Evolutionary conservation across 2,329 filamentous ascomycete genomes (phyloP).

Genomic region (Cladosporium sp.): DNA sequence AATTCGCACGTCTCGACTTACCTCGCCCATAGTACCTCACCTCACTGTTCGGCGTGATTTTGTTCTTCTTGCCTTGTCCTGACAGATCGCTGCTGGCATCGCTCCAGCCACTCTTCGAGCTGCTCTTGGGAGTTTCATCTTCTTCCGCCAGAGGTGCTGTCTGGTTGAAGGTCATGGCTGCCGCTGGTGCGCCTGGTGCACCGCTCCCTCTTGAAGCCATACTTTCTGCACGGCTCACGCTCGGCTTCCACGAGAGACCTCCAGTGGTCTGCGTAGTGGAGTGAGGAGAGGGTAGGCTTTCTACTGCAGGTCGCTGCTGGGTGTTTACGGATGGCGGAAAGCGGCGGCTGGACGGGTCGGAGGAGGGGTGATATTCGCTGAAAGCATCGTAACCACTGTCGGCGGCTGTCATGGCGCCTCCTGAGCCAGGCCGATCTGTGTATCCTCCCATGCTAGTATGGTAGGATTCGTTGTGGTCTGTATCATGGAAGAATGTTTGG

Average conservation of each 20-base stretch:
- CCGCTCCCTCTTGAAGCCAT: background rate
- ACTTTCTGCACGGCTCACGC: slow-evolving; percentile 4
- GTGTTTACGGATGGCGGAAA: slow-evolving; percentile 3
- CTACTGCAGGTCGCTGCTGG: background rate
- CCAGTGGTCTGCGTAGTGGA: slow-evolving; percentile 18
- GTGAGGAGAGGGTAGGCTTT: slow-evolving; percentile 19
- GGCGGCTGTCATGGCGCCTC: slow-evolving; percentile 16
- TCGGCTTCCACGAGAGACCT: slow-evolving; percentile 24
- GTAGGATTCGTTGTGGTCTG: background rate
- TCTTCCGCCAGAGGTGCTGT: slow-evolving; percentile 28
- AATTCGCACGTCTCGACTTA: slow-evolving; percentile 30
- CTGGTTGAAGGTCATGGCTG: slow-evolving; percentile 21
- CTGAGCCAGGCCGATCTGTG: slow-evolving; percentile 11
- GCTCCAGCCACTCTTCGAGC: slow-evolving; percentile 18
- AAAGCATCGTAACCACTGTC: slow-evolving; percentile 22
- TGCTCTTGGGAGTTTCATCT: background rate
- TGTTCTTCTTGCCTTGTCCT: slow-evolving; percentile 31
- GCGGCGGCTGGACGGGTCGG: slow-evolving; percentile 19
- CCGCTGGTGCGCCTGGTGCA: slow-evolving; percentile 47
- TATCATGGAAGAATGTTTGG: slow-evolving; percentile 8
- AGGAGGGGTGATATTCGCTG: slow-evolving; percentile 22
- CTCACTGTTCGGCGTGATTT: slow-evolving; percentile 47
- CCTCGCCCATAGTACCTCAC: slow-evolving; percentile 53
- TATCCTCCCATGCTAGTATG: slow-evolving; percentile 14
- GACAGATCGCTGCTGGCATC: slow-evolving; percentile 27